Base-by-base conservation (phyloP, 2,329 filamentous ascomycete species). In the Sporothrix sp. region DNA sequence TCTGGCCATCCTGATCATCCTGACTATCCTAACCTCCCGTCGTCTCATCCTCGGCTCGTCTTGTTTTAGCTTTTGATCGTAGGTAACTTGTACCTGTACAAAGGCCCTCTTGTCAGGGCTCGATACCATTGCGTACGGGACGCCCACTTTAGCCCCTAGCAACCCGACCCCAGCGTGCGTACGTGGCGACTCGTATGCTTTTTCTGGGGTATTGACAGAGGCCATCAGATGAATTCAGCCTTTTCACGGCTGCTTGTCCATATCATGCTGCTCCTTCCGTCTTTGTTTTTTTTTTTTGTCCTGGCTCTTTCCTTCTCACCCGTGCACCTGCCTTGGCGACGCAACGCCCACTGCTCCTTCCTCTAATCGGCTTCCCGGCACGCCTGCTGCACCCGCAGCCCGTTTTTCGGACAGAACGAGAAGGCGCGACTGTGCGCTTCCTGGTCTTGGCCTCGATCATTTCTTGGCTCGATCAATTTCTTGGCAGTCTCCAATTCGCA, bases 281-380 rank as follows among this genome's bases (percentile, higher is more conserved):
- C 20, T 38, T 28, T 36, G 9, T 10, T 38, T 21, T 13, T 21
- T 21, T 10, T 30, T 33, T 8, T 16, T 35, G 21, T n/a, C 18
- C 8, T 39, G 16, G n/a, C 16, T 33, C 28, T 25, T 35, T 20
- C 20, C 14, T 45, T 27, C 40, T n/a, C 21, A 13, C 7, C n/a
- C 39, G 4, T 33, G 4, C 28, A 25, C 28, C 18, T 32, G 9
- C 8, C 28, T 11, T 45, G 28, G 18, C 42, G 28, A 33, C 42
- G 35, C 28, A 23, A n/a, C n/a, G n/a, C n/a, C n/a, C n/a, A n/a
- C n/a, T n/a, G n/a, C n/a, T n/a, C n/a, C n/a, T n/a, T n/a, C n/a
- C n/a, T n/a, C n/a, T n/a, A 45, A 45, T 45, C 42, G 28, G 42
- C 16, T 46, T 44, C 35, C 43, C 30, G 43, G 43, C 43, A 46